phyloP scores from a whole-genome alignment of 2,329 filamentous ascomycete species.

The Geosmithia putterillii region DNA sequence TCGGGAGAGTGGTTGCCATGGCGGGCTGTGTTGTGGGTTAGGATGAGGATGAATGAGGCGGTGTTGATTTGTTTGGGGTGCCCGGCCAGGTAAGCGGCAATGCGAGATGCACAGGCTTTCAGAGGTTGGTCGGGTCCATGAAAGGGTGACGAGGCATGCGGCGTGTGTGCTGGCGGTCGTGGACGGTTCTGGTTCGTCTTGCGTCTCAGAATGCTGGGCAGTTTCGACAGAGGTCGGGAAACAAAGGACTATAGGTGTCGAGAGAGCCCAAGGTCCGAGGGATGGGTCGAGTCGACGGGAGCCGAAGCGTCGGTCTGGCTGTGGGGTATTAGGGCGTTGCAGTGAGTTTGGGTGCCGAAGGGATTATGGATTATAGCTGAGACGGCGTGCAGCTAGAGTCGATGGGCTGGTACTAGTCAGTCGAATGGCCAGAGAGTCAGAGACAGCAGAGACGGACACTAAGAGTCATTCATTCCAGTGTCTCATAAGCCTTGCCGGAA shows the following conservation, averaged over 20 bases:
- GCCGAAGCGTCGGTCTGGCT: not conserved
- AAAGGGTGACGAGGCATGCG: not conserved
- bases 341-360: not conserved
- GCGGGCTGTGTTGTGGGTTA: not conserved
- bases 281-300: not conserved
- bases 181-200: not conserved
- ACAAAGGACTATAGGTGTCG: not conserved
- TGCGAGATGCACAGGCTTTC: not conserved
- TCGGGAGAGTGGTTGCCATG: constrained; percentile 45
- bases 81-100: not conserved
- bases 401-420: not conserved
- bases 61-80: no score
- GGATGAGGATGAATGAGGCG: no score
- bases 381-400: not conserved
- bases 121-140: not conserved
- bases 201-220: not conserved
- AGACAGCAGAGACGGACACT: not conserved
- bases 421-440: not conserved
- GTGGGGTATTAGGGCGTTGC: not conserved
- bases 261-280: not conserved
- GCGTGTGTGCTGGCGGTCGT: not conserved
- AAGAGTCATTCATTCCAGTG: not conserved
- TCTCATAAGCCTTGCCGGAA: not conserved
- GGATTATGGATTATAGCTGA: not conserved
- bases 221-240: not conserved